Conservation (phyloP, 345 rosid genomes). For the Laguncularia racemosa region DNA sequence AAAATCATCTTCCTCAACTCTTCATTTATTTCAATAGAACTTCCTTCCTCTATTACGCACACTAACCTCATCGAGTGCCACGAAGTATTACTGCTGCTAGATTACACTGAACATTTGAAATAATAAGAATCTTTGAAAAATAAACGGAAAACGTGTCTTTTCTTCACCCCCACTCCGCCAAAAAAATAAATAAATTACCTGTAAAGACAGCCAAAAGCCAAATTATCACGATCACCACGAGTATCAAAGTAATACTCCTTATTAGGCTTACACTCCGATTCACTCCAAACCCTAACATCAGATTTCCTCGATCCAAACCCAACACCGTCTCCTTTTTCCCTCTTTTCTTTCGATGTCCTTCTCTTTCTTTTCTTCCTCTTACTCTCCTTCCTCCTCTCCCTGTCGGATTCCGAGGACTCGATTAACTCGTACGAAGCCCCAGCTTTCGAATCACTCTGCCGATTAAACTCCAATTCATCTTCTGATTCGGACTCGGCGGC, state of each 20-base stretch:
- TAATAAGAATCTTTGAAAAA: neutral
- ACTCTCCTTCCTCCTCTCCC: conserved; percentile 21
- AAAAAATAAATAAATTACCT: conserved; percentile 43
- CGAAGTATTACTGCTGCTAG: no score
- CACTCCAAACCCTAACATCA: conserved; percentile 36
- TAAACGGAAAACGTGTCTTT: neutral
- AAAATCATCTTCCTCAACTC: no score
- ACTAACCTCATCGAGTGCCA: no score
- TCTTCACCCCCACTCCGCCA: no score
- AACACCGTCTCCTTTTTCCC: conserved; percentile 29
- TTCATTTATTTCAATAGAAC: no score
- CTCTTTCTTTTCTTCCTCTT: conserved; percentile 28
- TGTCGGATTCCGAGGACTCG: conserved; percentile 16
- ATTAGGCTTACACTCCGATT: conserved; percentile 33
- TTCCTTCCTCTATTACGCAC: no score
- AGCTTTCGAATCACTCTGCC: conserved; percentile 6
- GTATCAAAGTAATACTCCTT: conserved; percentile 86
- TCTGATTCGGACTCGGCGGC: conserved; percentile 27
- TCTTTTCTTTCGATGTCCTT: conserved; percentile 21
- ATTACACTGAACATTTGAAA: no score
- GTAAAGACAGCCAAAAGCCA: conserved; percentile 77
- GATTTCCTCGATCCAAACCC: conserved; percentile 36
- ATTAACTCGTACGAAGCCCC: conserved; percentile 35
- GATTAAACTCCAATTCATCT: conserved; percentile 15
- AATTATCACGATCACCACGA: conserved; percentile 79